phyloP scores from a whole-genome alignment of 2,329 filamentous ascomycete species.

The Neospermospora avenae region DNA sequence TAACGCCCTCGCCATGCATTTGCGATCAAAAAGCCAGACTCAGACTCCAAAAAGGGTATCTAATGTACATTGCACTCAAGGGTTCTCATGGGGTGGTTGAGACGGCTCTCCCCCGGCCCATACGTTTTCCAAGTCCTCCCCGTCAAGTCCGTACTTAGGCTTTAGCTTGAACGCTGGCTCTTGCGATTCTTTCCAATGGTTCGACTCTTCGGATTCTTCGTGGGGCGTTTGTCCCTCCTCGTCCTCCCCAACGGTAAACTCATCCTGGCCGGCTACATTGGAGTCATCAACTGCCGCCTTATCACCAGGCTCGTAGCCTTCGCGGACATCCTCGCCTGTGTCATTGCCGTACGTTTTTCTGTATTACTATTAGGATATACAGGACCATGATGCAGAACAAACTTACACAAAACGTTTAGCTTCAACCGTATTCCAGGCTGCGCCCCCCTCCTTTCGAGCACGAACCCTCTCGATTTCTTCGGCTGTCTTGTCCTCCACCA shows the following conservation, averaged over 20 bases:
- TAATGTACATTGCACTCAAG: constrained; percentile 24
- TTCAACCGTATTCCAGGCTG: constrained; percentile 55
- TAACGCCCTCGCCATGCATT: constrained; percentile 25
- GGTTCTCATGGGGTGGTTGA: constrained; percentile 31
- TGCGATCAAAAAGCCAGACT: neutral
- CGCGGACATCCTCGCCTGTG: constrained; percentile 48
- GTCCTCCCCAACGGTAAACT: constrained; percentile 30
- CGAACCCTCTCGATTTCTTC: constrained; percentile 61
- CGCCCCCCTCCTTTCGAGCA: constrained; percentile 58
- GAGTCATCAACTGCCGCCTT: constrained; percentile 40
- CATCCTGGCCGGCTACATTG: constrained; percentile 37
- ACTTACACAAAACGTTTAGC: constrained; percentile 53
- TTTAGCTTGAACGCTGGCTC: constrained; percentile 28
- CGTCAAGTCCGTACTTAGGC: constrained; percentile 36
- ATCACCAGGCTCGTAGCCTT: constrained; percentile 51
- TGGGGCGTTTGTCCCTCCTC: constrained; percentile 30
- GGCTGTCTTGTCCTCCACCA: constrained; percentile 61
- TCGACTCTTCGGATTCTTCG: constrained; percentile 41
- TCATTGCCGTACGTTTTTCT: constrained; percentile 46
- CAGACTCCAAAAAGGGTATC: constrained; percentile 19
- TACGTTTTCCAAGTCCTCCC: constrained; percentile 37
- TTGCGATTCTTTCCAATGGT: constrained; percentile 40
- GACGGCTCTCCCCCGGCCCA: constrained; percentile 32
- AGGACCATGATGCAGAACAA: neutral
- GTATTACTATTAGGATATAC: neutral